phyloP scores from a whole-genome alignment of 2,329 filamentous ascomycete genomes.

The Orbilia javanica region DNA sequence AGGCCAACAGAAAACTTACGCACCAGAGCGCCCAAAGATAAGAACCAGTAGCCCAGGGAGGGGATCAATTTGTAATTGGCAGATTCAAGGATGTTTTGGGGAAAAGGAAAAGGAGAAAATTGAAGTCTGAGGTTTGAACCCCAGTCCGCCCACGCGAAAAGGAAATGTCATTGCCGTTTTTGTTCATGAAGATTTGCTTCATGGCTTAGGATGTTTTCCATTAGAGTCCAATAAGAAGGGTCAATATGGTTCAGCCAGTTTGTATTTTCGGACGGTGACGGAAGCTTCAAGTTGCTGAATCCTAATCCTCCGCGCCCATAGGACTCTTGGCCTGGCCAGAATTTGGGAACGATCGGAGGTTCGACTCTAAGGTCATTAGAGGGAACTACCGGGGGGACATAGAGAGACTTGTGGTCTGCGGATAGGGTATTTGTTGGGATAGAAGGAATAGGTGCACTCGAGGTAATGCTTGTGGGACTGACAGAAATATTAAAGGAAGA shows the following conservation, averaged over 20 bases:
- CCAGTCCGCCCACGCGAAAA: neutral
- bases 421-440: constrained; percentile 15
- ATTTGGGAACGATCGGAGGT: constrained; percentile 37
- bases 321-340: constrained; percentile 52
- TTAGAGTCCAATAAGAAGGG: constrained; percentile 49
- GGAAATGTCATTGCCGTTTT: constrained; percentile 26
- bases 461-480: constrained; percentile 16
- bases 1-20: neutral
- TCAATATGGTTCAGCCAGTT: constrained; percentile 52
- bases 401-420: constrained; percentile 29
- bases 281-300: constrained; percentile 44
- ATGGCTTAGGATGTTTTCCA: constrained; percentile 49
- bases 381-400: constrained; percentile 40
- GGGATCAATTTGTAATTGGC: constrained; percentile 4
- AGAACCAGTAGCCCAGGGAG: neutral
- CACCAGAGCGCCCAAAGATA: neutral
- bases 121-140: neutral
- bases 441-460: constrained; percentile 14
- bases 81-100: too few species aligned
- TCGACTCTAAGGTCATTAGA: constrained; percentile 45
- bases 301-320: constrained; percentile 43
- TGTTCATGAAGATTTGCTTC: constrained; percentile 37
- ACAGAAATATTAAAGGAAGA: constrained; percentile 20
- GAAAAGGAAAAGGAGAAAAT: neutral
- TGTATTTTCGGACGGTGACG: constrained; percentile 37